phyloP scores from a whole-genome alignment of 1,139 yeast genomes.

The Yamadazyma dendronema region DNA sequence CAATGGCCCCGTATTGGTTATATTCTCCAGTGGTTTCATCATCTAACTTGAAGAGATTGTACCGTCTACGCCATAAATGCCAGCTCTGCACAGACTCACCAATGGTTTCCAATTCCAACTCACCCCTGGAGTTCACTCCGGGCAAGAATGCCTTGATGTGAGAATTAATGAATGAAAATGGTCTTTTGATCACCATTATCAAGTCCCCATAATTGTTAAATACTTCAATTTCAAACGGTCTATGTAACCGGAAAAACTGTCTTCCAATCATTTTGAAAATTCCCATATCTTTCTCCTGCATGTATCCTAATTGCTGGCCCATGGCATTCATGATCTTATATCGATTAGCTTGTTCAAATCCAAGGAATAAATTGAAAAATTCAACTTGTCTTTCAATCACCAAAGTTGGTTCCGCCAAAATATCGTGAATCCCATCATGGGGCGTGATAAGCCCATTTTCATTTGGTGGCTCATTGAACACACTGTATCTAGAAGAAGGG shows the following conservation, averaged over 20 bases:
- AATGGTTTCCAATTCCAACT: slow-evolving; percentile 47
- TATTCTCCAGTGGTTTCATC: slow-evolving; percentile 47
- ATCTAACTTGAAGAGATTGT: slow-evolving; percentile 66
- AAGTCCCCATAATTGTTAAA: slow-evolving; percentile 69
- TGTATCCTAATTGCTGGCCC: slow-evolving; percentile 76
- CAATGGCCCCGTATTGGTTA: slow-evolving; percentile 79
- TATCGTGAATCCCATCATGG: slow-evolving; percentile 53
- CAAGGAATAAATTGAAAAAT: slow-evolving; percentile 79
- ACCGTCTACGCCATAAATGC: slow-evolving; percentile 90
- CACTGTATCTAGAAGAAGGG: slow-evolving; percentile 29
- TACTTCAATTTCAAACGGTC: slow-evolving; percentile 85
- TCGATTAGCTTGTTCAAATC: slow-evolving; percentile 87
- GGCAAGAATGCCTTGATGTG: slow-evolving; percentile 77
- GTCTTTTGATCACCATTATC: slow-evolving; percentile 70
- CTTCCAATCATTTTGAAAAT: slow-evolving; percentile 67
- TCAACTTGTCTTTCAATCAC: slow-evolving; percentile 88
- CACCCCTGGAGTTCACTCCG: slow-evolving; percentile 36
- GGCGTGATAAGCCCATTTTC: slow-evolving; percentile 49
- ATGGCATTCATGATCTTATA: slow-evolving; percentile 70
- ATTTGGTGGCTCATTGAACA: slow-evolving; percentile 37
- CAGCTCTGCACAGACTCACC: slow-evolving; percentile 92
- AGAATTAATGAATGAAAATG: slow-evolving; percentile 85
- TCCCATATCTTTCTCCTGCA: slow-evolving; percentile 79
- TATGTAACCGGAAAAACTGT: slow-evolving; percentile 76
- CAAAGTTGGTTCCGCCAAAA: slow-evolving; percentile 74